Base-by-base conservation (phyloP, 1,284 basidiomycete species). In the Cutaneotrichosporon cavernicola region DNA sequence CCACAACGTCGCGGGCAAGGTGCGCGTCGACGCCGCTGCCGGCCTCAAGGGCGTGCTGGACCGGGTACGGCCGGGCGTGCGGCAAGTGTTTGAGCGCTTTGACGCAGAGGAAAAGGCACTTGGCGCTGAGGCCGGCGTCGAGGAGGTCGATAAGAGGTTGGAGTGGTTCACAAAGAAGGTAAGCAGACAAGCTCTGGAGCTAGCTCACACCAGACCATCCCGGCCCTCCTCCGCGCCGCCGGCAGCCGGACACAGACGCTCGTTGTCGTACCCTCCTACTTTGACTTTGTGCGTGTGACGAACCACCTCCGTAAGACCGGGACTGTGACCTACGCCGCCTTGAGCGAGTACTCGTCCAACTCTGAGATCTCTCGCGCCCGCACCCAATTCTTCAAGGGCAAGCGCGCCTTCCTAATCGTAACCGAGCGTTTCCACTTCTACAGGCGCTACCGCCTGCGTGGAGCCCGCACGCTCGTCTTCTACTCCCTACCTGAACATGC, bases 371-470 rank as follows among this genome's bases (percentile, higher is more conserved):
- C 91, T 1, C 87, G 94, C 2, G 95, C 95, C 0, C 86, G 97
- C 56, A 91, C 95, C 72, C 87, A 90, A 0, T 99, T 99, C 83
- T 97, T 97, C 84, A 85, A 85, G 50, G 92, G 91, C 60, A 90
- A 90, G 73, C 92, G 90, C 71, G 83, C 89, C 0, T 91, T 98
- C 82, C 79, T 99, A 26, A 83, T 99, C 67, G 84, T 98, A 70
- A 97, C 92, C 65, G 97, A 99, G 78, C 87, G 97, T 22, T 97
- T 98, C 83, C 94, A 99, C 80, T 99, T 99, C 78, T 99, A 95
- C 85, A 87, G 92, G 66, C 85, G 94, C 86, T 97, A 97, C 82
- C 91, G 90, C 70, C 86, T 97, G 56, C 84, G 95, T 70, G 97
- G 96, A 9, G 90, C 94, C 60, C 88, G 90, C 64, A 97, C 97